Evolutionary conservation across 352 stramenopile genomes (phyloP).

Genomic region (Globisporangium megalacanthum): DNA sequence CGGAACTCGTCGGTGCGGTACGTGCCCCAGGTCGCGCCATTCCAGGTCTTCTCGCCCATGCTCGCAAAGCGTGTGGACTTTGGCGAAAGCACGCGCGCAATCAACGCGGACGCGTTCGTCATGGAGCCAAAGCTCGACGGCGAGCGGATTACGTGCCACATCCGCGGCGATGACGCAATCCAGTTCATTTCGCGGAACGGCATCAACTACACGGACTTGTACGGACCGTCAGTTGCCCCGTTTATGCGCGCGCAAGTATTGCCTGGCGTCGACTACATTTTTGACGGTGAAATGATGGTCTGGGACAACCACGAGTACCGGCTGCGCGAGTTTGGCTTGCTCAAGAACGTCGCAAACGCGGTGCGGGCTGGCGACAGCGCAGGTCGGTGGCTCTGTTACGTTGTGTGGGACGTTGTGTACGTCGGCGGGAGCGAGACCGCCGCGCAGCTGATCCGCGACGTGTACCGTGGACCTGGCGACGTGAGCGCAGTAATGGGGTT

Average conservation of each 20-base stretch:
- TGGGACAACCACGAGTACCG: slow-evolving; percentile 81
- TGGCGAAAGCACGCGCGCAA: slow-evolving; percentile 69
- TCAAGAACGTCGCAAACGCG: slow-evolving; percentile 77
- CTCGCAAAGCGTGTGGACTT: slow-evolving; percentile 82
- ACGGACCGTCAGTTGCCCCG: slow-evolving; percentile 50
- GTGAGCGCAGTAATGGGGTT: slow-evolving; percentile 70
- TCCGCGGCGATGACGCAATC: slow-evolving; percentile 43
- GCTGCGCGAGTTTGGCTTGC: slow-evolving; percentile 68
- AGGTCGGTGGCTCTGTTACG: slow-evolving; percentile 76
- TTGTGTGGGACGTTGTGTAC: slow-evolving; percentile 84
- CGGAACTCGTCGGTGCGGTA: slow-evolving; percentile 79
- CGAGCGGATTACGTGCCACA: slow-evolving; percentile 78
- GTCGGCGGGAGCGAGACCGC: slow-evolving; percentile 37
- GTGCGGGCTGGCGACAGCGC: slow-evolving; percentile 42
- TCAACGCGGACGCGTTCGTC: slow-evolving; percentile 65
- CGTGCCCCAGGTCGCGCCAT: slow-evolving; percentile 71
- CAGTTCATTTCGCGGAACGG: slow-evolving; percentile 85
- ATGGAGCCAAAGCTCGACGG: slow-evolving; percentile 86
- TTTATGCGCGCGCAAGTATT: slow-evolving; percentile 61
- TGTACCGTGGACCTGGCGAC: slow-evolving; percentile 51
- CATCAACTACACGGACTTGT: slow-evolving; percentile 77
- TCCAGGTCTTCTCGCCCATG: slow-evolving; percentile 86
- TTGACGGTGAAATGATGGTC: slow-evolving; percentile 88
- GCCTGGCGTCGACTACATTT: slow-evolving; percentile 56
- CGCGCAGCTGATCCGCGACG: slow-evolving; percentile 50